Conservation (phyloP, 2,329 filamentous ascomycete species). For the Cladophialophora exuberans region DNA sequence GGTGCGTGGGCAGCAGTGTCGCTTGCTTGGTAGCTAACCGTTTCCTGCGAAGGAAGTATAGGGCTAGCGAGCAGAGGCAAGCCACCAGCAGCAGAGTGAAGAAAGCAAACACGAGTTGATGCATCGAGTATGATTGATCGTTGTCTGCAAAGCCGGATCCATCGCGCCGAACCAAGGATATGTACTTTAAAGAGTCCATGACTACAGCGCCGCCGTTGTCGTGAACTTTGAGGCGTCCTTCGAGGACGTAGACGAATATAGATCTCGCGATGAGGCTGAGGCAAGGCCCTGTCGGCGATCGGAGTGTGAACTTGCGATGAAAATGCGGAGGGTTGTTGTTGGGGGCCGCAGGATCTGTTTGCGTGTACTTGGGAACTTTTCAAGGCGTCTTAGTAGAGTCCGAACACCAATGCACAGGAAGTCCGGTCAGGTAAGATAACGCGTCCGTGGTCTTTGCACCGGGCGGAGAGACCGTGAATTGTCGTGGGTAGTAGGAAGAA, state of each 20-base stretch:
- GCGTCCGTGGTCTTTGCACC: conserved; percentile 14
- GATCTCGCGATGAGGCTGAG: conserved; percentile 25
- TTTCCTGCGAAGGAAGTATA: conserved; percentile 74
- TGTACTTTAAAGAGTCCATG: conserved; percentile 25
- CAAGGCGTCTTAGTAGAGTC: conserved; percentile 10
- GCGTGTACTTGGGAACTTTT: not conserved
- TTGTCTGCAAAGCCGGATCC: conserved; percentile 41
- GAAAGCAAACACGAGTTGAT: conserved; percentile 78
- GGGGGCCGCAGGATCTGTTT: conserved; percentile 12
- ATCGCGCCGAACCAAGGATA: conserved; percentile 18
- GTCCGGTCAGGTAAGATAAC: conserved; percentile 17
- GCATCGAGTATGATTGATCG: conserved; percentile 61
- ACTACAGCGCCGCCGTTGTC: conserved; percentile 8
- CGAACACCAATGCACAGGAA: conserved; percentile 9
- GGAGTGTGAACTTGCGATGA: conserved; percentile 17
- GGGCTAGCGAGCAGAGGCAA: conserved; percentile 66
- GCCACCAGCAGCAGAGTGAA: conserved; percentile 76
- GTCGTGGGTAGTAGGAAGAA: conserved; percentile 36
- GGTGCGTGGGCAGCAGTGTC: conserved; percentile 70
- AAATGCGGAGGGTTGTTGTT: conserved; percentile 17
- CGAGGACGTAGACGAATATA: conserved; percentile 27
- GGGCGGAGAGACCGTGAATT: conserved; percentile 16
- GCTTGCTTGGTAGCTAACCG: conserved; percentile 56
- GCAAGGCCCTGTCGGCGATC: conserved; percentile 21
- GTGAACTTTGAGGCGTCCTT: conserved; percentile 20